Conservation (phyloP, 225 moss, liverwort and hornwort genomes). For the Antitrichia curtipendula region DNA sequence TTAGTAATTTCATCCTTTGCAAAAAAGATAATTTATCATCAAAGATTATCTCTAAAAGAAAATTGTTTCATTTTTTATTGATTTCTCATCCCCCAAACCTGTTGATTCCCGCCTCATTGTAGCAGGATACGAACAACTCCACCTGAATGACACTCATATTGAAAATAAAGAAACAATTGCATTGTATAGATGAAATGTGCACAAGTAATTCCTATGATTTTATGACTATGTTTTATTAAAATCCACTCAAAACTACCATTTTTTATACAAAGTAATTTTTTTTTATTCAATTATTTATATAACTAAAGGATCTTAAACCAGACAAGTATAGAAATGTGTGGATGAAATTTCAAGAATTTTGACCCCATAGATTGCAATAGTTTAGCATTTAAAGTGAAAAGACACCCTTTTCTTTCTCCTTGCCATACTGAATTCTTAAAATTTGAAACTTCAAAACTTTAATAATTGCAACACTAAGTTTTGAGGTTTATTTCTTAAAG, state of each 20-base stretch:
- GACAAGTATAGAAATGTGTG: fast-evolving
- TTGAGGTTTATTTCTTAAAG: no score
- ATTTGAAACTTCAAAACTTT: neutral
- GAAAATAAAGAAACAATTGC: no score
- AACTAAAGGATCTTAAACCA: neutral
- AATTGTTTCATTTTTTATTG: neutral
- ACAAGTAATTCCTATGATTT: no score
- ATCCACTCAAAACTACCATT: no score
- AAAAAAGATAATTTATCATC: fast-evolving
- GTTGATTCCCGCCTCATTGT: neutral
- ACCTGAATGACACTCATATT: no score
- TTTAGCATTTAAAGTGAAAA: neutral
- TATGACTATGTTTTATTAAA: no score
- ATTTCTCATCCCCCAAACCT: no score
- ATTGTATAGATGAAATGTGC: no score
- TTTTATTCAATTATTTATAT: no score
- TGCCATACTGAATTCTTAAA: fast-evolving
- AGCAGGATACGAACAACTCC: no score
- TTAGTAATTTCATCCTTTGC: neutral
- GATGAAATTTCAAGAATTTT: neutral
- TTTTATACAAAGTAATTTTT: no score
- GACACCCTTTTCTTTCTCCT: neutral
- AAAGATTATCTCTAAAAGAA: neutral
- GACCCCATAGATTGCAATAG: neutral
- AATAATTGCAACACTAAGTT: neutral